Base-by-base conservation (phyloP, 1,284 basidiomycete genomes). In the Leccinum angustisporum region DNA sequence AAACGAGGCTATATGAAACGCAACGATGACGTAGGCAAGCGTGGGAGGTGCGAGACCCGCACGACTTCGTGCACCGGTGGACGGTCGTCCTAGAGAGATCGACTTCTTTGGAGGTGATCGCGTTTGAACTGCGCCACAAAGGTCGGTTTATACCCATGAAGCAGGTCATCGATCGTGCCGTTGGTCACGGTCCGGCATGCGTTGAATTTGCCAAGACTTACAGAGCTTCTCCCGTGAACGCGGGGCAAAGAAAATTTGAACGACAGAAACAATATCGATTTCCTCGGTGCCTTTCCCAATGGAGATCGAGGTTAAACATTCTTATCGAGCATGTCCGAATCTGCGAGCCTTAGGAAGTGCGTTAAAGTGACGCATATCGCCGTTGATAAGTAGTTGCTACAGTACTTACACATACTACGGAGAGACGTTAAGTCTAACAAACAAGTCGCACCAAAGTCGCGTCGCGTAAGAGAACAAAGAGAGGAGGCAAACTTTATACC, bases 111-210 rank as follows among this genome's bases (percentile, higher is more conserved):
- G 70, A 43, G 14, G 54, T 67, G 46, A 67, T 50, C 14, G 48
- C 21, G 25, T 50, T 50, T 50, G 48, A 14, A 50, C 48, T 21
- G 11, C 48, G n/a, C n/a, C 33, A 46, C 27, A 52, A 50, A 11
- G 57, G 38, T 43, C n/a, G 58, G 57, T 62, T 60, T 5, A 72
- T 59, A 4, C 64, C 64, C 54, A 73, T 6, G 21, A 62, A 69
- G 8, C 51, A 61, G 10, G 58, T 56, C 16, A 68, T 70, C 14
- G 70, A 43, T 67, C 68, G 54, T 56, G 59, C 51, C 66, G 70
- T 16, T 38, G 40, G 33, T 34, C 33, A 34, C 13, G 33, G 11
- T 34, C 13, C 33, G 33, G n/a, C n/a, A 43, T 10, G 9, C 40
- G 18, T 18, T 31, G 43, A 67, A 53, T 10, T 61, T 10, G 63